A percentile compares a stretch with the other conserved stretches of the same genome.
Evolutionary conservation across 208 protist genomes (phyloP).

Genomic region (Strigomonas culicis): DNA sequence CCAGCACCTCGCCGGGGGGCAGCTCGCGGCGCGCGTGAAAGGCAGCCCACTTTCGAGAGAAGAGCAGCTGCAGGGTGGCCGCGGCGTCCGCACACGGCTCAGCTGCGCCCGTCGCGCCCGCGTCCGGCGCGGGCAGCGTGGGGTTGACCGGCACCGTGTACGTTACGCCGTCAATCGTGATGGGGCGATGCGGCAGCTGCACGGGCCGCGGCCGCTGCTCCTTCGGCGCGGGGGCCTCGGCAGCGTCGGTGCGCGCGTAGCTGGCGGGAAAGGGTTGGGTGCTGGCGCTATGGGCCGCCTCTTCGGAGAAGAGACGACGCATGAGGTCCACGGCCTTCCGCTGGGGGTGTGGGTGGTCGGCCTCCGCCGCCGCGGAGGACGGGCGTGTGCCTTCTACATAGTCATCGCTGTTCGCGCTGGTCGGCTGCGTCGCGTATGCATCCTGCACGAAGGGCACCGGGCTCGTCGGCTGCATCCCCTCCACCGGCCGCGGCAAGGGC

Average conservation of each 20-base stretch:
- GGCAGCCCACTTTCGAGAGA: conserved; percentile 29
- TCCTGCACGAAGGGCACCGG: no score
- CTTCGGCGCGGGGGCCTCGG: background rate
- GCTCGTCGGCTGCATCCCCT: background rate
- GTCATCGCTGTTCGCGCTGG: background rate
- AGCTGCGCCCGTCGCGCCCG: background rate
- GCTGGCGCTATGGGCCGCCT: no score
- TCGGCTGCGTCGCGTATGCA: background rate
- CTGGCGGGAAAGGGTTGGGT: background rate
- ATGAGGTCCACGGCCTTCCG: background rate
- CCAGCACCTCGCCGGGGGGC: conserved; percentile 11
- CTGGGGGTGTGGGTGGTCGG: background rate
- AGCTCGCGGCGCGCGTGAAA: conserved; percentile 21
- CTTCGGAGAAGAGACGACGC: background rate
- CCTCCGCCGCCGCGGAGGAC: background rate
- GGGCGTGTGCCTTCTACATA: background rate
- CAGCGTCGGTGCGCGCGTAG: background rate
- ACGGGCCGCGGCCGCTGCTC: background rate
- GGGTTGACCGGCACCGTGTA: conserved; percentile 1
- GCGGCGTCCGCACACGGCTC: conserved; percentile 5
- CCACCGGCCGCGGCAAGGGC: background rate
- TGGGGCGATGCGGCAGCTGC: background rate
- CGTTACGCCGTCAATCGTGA: background rate
- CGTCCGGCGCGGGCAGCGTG: background rate
- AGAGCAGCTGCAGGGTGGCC: conserved; percentile 21